A percentile compares a stretch with the other conserved stretches of the same genome.
phyloP scores from a whole-genome alignment of 192 early-diverging fungal genomes.

The Mortierella antarctica region DNA sequence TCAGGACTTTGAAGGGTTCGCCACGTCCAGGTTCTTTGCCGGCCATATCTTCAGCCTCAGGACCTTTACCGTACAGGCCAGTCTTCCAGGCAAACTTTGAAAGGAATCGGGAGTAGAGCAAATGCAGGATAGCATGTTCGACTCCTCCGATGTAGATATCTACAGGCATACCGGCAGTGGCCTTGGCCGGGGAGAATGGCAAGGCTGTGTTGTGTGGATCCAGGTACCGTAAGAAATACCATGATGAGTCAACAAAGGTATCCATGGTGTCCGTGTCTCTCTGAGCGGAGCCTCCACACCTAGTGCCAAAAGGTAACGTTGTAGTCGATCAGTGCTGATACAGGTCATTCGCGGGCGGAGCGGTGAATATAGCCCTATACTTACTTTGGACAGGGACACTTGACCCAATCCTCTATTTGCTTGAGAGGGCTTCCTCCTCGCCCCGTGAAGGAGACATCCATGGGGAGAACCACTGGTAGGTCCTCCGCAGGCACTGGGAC shows the following conservation, averaged over 20 bases:
- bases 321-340: not conserved
- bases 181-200: slow-evolving; percentile 64
- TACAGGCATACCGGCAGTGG: slow-evolving; percentile 76
- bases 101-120: slow-evolving; percentile 93
- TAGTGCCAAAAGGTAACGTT: slow-evolving; percentile 31
- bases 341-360: not conserved
- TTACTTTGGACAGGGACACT: slow-evolving; percentile 83
- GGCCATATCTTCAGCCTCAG: slow-evolving; percentile 22
- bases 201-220: slow-evolving; percentile 76
- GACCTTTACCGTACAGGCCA: slow-evolving; percentile 50
- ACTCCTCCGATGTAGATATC: slow-evolving; percentile 96
- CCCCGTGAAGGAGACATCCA: slow-evolving; percentile 66
- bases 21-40: slow-evolving; percentile 65
- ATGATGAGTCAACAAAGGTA: slow-evolving; percentile 97
- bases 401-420: slow-evolving; percentile 71
- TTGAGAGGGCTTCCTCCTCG: slow-evolving; percentile 79
- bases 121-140: slow-evolving; percentile 94
- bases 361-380: not conserved
- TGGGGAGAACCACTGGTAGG: slow-evolving; percentile 81
- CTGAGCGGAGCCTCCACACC: slow-evolving; percentile 76
- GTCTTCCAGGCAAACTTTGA: slow-evolving; percentile 83
- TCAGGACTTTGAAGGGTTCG: slow-evolving; percentile 88
- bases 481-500: slow-evolving; percentile 88
- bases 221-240: slow-evolving; percentile 92
- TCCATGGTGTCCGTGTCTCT: slow-evolving; percentile 97